Conservation (phyloP, 345 rosid genomes). For the Linum lewisii region DNA sequence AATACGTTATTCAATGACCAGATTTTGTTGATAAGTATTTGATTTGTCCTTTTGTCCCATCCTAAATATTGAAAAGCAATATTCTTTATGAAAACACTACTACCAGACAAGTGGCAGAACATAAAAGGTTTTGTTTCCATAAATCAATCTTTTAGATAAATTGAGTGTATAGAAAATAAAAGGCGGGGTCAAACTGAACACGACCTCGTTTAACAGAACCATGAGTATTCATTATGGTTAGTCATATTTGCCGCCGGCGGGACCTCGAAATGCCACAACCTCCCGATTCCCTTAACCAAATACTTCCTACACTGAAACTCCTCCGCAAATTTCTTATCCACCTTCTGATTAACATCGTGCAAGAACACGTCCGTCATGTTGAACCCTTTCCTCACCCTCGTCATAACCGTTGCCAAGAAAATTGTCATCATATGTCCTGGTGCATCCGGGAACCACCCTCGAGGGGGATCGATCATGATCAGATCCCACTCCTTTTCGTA, state of each 20-base stretch:
- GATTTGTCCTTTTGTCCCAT: too few species aligned
- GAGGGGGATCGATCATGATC: conserved; percentile 79
- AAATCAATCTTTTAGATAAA: too few species aligned
- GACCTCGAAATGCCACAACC: conserved; percentile 70
- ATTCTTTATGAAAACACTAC: too few species aligned
- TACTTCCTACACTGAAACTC: conserved; percentile 59
- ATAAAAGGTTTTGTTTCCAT: too few species aligned
- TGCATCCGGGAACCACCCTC: conserved; percentile 54
- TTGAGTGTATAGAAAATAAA: too few species aligned
- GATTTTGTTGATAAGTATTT: too few species aligned
- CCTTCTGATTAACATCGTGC: conserved; percentile 58
- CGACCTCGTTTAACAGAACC: conserved; percentile 35
- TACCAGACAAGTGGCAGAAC: too few species aligned
- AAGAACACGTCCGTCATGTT: conserved; percentile 66
- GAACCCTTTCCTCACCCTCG: conserved; percentile 47
- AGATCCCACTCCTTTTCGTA: conserved; percentile 81
- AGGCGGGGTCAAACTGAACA: neutral
- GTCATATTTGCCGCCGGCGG: conserved; percentile 39
- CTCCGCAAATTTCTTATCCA: conserved; percentile 51
- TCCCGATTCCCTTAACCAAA: conserved; percentile 33
- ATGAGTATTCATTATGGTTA: conserved; percentile 13
- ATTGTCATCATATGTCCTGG: conserved; percentile 79
- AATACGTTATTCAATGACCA: too few species aligned
- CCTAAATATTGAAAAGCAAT: too few species aligned
- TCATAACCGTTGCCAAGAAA: conserved; percentile 75